phyloP scores from a whole-genome alignment of 495 filamentous ascomycete species.

The Aspergillus campestris region DNA sequence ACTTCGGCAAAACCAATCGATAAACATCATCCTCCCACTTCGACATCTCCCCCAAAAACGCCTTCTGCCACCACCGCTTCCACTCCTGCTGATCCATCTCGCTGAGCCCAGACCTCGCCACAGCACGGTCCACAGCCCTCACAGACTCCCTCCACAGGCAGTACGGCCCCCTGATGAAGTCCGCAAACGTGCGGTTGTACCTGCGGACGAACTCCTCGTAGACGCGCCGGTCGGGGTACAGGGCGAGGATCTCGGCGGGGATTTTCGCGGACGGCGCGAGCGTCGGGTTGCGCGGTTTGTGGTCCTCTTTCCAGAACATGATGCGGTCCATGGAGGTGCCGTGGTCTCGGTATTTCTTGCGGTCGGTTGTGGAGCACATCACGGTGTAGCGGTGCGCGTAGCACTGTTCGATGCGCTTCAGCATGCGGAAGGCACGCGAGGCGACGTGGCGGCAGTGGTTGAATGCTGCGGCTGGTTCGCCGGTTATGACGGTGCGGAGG shows the following conservation, averaged over 20 bases:
- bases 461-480: background rate
- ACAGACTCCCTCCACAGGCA: conserved; percentile 6
- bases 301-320: conserved; percentile 11
- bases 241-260: conserved; percentile 1
- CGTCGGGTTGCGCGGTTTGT: conserved; percentile 7
- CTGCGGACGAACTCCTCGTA: conserved; percentile 7
- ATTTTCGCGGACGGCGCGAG: conserved; percentile 10
- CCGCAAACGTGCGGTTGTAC: conserved; percentile 2
- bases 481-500: background rate
- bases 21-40: conserved; percentile 16
- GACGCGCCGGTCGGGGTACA: conserved; percentile 9
- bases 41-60: conserved; percentile 15
- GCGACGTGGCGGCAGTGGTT: background rate
- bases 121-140: background rate
- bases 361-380: conserved; percentile 10
- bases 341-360: conserved; percentile 2
- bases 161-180: conserved; percentile 7
- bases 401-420: conserved; percentile 7
- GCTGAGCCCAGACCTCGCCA: background rate
- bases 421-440: conserved; percentile 4
- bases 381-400: conserved; percentile 9
- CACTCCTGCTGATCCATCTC: conserved; percentile 11
- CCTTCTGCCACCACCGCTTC: conserved; percentile 14
- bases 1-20: conserved; percentile 12
- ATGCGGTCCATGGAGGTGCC: conserved; percentile 14